phyloP scores from a whole-genome alignment of 2,329 filamentous ascomycete genomes.

The Neobulgaria alba region DNA sequence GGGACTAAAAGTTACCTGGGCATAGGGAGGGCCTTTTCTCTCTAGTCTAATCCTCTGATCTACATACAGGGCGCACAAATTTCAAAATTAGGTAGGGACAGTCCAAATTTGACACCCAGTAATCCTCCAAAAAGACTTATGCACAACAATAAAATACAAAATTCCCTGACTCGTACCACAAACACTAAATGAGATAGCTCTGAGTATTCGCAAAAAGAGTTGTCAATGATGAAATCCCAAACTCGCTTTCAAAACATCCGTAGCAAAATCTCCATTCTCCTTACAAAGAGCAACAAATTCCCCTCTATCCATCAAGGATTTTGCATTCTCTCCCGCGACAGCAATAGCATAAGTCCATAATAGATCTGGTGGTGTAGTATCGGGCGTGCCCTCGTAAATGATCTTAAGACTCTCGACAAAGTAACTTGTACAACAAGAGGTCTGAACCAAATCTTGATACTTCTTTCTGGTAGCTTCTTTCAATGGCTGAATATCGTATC shows the following conservation, averaged over 20 bases:
- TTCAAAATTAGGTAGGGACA: too few relatives aligned
- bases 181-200: too few relatives aligned
- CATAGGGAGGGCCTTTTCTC: too few relatives aligned
- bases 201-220: too few relatives aligned
- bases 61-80: too few relatives aligned
- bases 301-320: slow-evolving; percentile 1
- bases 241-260: neutral
- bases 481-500: slow-evolving; percentile 8
- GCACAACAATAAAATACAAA: too few relatives aligned
- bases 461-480: slow-evolving; percentile 5
- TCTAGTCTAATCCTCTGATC: too few relatives aligned
- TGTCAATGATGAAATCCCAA: too few relatives aligned
- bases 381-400: slow-evolving; percentile 10
- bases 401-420: slow-evolving; percentile 4
- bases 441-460: slow-evolving; percentile 1
- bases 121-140: too few relatives aligned
- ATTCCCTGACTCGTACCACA: too few relatives aligned
- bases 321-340: slow-evolving; percentile 1
- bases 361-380: neutral
- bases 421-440: neutral
- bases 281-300: slow-evolving; percentile 4
- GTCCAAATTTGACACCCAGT: too few relatives aligned
- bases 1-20: too few relatives aligned
- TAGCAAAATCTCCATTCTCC: neutral
- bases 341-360: slow-evolving; percentile 3